Evolutionary conservation across 108 stramenopile species (phyloP).

Genomic region (Skeletonema tropicum): DNA sequence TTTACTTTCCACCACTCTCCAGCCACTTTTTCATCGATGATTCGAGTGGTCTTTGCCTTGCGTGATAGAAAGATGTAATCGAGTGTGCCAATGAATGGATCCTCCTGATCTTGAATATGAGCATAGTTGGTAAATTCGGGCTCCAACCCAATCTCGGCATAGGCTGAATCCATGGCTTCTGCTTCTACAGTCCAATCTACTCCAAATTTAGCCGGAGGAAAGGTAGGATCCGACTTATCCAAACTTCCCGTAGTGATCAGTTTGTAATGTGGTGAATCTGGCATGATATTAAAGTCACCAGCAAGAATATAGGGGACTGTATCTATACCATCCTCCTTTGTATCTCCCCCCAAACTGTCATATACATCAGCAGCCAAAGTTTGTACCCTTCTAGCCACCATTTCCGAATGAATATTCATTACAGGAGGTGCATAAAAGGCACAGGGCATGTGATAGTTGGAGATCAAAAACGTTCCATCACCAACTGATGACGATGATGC

Average conservation of each 20-base stretch:
- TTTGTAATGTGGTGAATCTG: conserved; percentile 80
- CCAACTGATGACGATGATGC: background rate
- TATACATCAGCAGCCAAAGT: conserved; percentile 39
- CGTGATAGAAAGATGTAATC: conserved; percentile 91
- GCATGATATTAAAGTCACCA: conserved; percentile 94
- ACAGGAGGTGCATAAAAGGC: conserved; percentile 84
- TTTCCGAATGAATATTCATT: conserved; percentile 84
- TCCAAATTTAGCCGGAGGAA: conserved; percentile 66
- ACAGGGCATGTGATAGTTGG: conserved; percentile 99
- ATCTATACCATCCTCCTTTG: background rate
- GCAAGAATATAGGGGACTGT: conserved; percentile 72
- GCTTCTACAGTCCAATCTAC: conserved; percentile 62
- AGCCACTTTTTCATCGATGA: background rate
- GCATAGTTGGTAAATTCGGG: conserved; percentile 95
- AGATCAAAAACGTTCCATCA: conserved; percentile 65
- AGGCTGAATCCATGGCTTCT: conserved; percentile 72
- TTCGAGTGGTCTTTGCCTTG: conserved; percentile 25
- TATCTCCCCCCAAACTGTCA: conserved; percentile 7
- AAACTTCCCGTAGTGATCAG: conserved; percentile 87
- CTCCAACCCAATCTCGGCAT: conserved; percentile 62
- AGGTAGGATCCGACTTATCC: conserved; percentile 51
- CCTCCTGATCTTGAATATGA: conserved; percentile 60
- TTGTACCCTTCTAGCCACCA: conserved; percentile 63
- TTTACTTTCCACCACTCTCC: conserved; percentile 61
- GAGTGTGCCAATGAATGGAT: conserved; percentile 89